phyloP scores from a whole-genome alignment of 305 asterid genomes.

The Fraxinus latifolia region DNA sequence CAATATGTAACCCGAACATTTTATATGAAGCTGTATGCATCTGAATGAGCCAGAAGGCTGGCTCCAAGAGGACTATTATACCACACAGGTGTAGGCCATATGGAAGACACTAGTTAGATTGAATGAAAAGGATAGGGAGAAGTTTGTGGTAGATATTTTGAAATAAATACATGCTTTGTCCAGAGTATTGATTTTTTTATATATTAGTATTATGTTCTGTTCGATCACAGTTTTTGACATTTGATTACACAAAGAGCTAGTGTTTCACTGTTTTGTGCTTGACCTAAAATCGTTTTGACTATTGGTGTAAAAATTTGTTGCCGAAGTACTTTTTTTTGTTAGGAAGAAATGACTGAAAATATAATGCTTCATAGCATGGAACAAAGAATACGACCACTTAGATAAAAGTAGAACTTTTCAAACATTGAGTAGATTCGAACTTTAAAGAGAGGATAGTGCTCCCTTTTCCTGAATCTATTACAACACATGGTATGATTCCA shows the following conservation, averaged over 20 bases:
- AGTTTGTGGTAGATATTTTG: background rate
- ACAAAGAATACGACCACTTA: background rate
- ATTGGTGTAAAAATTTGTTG: background rate
- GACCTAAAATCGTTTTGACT: background rate
- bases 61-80: background rate
- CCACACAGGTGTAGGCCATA: background rate
- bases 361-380: background rate
- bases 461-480: background rate
- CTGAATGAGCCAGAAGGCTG: background rate
- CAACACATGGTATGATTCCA: conserved; percentile 2
- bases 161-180: background rate
- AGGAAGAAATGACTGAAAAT: background rate
- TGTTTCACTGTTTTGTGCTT: background rate
- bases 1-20: background rate
- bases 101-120: background rate
- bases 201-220: background rate
- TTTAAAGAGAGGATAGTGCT: background rate
- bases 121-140: background rate
- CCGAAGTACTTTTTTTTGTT: background rate
- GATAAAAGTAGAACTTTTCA: background rate
- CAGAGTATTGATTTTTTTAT: background rate
- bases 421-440: background rate
- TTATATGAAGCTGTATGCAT: background rate
- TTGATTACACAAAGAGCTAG: background rate
- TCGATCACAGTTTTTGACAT: background rate